Base-by-base conservation (phyloP, 2,329 filamentous ascomycete species). In the Penicillium verrucosum region DNA sequence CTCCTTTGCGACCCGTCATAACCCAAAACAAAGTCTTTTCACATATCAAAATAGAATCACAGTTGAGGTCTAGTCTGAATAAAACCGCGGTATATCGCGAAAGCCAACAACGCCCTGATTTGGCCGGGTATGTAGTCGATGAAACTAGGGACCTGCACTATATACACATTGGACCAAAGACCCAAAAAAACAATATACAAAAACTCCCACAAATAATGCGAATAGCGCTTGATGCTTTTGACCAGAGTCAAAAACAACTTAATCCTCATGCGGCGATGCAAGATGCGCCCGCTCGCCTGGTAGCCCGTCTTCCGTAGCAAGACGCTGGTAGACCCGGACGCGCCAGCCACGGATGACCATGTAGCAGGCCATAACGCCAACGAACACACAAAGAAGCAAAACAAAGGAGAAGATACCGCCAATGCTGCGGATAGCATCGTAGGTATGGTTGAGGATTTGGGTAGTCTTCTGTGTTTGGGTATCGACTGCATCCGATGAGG, bases 301-400 rank as follows among this genome's bases (percentile, higher is more conserved):
- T 8, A 50, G 16, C n/a, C 48, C 54, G 8, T 62, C 57, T 32
- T 60, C 61, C 29, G 40, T 44, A 27, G 36, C 47, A 21, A 61
- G n/a, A 40, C 57, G 61, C 42, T 66, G 60, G 48, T 66, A 66
- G 6, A 65, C 48, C n/a, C 56, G 63, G 58, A 66, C 50, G 41
- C 64, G 63, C 64, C 64, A 66, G 57, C 64, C 64, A 36, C 63
- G 61, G 54, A 64, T 58, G 21, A 66, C 42, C 55, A 66, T 8
- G 37, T 57, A 65, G 29, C 46, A 51, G 5, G 56, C 60, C 47
- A 65, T 57, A 30, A 64, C 56, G 41, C 46, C 56, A 21, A 27
- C 37, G 51, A 65, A 61, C 34, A 62, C 23, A 32, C 55, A 59
- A 21, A 66, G 25, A 23, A 66, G 58, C 30, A 65, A 30, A 30